phyloP scores from a whole-genome alignment of 1,284 basidiomycete genomes.

The Pseudozyma pruni region DNA sequence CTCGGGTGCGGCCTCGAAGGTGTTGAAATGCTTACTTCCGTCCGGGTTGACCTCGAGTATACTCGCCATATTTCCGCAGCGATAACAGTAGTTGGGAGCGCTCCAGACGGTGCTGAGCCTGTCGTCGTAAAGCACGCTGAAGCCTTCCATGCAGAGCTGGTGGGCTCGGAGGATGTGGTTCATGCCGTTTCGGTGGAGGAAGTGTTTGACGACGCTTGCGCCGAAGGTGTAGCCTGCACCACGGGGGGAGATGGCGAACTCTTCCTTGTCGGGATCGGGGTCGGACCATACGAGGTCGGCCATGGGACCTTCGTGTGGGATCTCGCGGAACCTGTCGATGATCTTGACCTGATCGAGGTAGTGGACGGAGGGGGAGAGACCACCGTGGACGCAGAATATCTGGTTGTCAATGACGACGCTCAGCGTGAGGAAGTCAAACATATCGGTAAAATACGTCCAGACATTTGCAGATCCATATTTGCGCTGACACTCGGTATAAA shows the following conservation, averaged over 20 bases:
- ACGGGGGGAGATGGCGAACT: slow-evolving; percentile 96
- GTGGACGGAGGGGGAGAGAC: slow-evolving; percentile 95
- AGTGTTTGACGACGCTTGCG: slow-evolving; percentile 97
- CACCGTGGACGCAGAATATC: slow-evolving; percentile 99
- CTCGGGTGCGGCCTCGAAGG: slow-evolving; percentile 97
- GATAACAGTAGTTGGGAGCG: slow-evolving; percentile 97
- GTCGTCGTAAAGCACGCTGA: slow-evolving; percentile 91
- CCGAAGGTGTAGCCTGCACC: slow-evolving; percentile 99
- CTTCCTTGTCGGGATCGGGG: slow-evolving; percentile 98
- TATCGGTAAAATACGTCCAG: slow-evolving; percentile 99
- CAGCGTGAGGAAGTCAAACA: slow-evolving; percentile 99
- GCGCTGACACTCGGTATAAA: slow-evolving; percentile 97
- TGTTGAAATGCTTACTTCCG: slow-evolving; percentile 91
- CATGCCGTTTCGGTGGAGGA: slow-evolving; percentile 89
- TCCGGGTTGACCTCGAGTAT: slow-evolving; percentile 95
- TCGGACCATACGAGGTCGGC: slow-evolving; percentile 99
- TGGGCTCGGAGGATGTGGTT: slow-evolving; percentile 96
- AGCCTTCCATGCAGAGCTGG: slow-evolving; percentile 99
- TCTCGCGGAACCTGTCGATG: slow-evolving; percentile 98
- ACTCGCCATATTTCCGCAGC: slow-evolving; percentile 96
- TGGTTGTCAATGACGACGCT: slow-evolving; percentile 98
- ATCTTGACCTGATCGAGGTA: slow-evolving; percentile 99
- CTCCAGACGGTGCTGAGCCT: slow-evolving; percentile 98
- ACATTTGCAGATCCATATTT: slow-evolving; percentile 92
- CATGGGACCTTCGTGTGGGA: slow-evolving; percentile 99